phyloP scores from a whole-genome alignment of 129 eudicot genomes.

The Arctium lappa region DNA sequence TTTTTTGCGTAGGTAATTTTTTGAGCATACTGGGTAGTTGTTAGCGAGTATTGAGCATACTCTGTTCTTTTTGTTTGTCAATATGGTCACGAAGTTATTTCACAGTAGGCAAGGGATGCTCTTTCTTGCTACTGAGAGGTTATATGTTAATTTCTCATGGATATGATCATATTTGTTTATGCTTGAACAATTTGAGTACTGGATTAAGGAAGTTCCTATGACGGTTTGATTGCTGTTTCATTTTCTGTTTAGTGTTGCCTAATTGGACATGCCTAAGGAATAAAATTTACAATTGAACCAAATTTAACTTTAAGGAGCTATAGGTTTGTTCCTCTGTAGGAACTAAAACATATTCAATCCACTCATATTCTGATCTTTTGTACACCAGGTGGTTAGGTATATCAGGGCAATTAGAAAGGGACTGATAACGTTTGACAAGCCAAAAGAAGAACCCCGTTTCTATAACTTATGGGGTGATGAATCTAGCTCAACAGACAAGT shows the following conservation, averaged over 20 bases:
- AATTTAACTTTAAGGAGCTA: not conserved
- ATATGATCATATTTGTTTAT: not conserved
- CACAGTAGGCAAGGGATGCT: not conserved
- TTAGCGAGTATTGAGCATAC: too few species aligned
- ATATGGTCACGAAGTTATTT: too few species aligned
- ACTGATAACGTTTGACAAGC: slow-evolving; percentile 69
- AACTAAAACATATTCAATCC: not conserved
- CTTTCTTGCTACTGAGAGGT: not conserved
- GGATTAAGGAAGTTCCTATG: not conserved
- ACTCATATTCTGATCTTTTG: slow-evolving; percentile 4
- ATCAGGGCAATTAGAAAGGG: slow-evolving; percentile 90
- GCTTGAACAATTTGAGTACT: not conserved
- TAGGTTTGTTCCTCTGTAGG: not conserved
- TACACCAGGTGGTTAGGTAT: slow-evolving; percentile 56
- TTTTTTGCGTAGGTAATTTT: too few species aligned
- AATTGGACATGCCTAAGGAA: not conserved
- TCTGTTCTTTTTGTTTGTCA: too few species aligned
- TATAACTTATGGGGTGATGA: slow-evolving; percentile 86
- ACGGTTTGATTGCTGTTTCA: not conserved
- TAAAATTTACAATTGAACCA: not conserved
- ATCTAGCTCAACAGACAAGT: slow-evolving; percentile 46
- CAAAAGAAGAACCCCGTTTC: slow-evolving; percentile 68
- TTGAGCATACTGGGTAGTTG: too few species aligned
- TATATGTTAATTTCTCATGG: not conserved
- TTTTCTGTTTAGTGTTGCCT: not conserved